These are phyloP conservation scores for Nakazawaea ishiwadae DNA, from an alignment of 805 yeast genomes.

Conservation along the genomic window DNA sequence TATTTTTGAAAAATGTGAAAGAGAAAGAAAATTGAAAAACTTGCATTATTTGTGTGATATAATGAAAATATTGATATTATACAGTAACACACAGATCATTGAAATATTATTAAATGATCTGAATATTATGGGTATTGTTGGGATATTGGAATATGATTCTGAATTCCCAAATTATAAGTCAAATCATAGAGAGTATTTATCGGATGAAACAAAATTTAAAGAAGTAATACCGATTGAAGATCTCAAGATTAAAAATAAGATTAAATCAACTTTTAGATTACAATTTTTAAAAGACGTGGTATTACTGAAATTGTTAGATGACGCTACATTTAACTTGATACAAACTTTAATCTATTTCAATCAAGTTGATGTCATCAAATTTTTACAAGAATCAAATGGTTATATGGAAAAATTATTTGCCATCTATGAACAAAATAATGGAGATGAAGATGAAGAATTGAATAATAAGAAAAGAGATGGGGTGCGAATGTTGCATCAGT, in stretches of 20 bases:
- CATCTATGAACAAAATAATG: constrained; percentile 37
- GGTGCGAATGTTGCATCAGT: constrained; percentile 73
- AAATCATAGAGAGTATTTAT: constrained; percentile 65
- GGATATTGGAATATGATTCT: constrained; percentile 86
- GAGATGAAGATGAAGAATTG: constrained; percentile 6
- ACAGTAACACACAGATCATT: constrained; percentile 62
- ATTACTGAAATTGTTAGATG: constrained; percentile 77
- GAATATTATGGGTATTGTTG: constrained; percentile 55
- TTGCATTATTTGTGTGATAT: constrained; percentile 70
- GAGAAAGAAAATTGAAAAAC: constrained; percentile 41
- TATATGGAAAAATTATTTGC: constrained; percentile 58
- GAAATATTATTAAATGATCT: constrained; percentile 54
- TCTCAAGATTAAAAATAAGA: constrained; percentile 43
- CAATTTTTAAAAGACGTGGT: constrained; percentile 86
- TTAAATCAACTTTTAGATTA: constrained; percentile 70
- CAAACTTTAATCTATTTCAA: constrained; percentile 62
- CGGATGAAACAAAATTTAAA: constrained; percentile 56
- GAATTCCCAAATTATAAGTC: constrained; percentile 80
- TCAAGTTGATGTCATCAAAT: constrained; percentile 62
- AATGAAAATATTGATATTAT: constrained; percentile 62
- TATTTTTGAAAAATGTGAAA: constrained; percentile 55
- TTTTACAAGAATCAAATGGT: constrained; percentile 42
- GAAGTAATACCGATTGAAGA: constrained; percentile 65
- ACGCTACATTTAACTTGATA: constrained; percentile 64
- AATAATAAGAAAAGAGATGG: constrained; percentile 55